Evolutionary conservation across 2,329 filamentous ascomycete species (phyloP).

Genomic region (Colletotrichum lupini): DNA sequence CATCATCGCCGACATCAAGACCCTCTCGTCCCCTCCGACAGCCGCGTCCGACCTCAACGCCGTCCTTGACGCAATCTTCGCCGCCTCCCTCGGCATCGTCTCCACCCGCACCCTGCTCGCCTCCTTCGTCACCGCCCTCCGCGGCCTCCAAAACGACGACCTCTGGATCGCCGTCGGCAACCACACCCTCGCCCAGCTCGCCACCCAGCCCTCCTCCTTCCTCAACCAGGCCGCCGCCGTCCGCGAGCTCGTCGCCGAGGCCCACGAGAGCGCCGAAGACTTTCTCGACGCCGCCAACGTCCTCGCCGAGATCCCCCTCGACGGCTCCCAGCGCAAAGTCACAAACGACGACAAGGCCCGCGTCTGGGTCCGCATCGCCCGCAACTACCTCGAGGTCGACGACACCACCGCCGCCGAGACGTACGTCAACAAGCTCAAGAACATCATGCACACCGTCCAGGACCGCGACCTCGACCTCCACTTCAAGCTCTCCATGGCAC

Average conservation of each 20-base stretch:
- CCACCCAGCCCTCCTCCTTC: constrained; percentile 71
- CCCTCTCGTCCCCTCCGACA: constrained; percentile 51
- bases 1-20: constrained; percentile 56
- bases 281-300: constrained; percentile 81
- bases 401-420: constrained; percentile 86
- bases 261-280: constrained; percentile 85
- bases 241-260: constrained; percentile 83
- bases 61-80: constrained; percentile 75
- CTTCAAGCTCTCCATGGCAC: constrained; percentile 91
- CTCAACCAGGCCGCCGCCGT: constrained; percentile 86
- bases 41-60: constrained; percentile 70
- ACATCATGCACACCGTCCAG: constrained; percentile 82
- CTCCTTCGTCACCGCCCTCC: constrained; percentile 73
- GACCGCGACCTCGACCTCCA: constrained; percentile 82
- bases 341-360: constrained; percentile 83
- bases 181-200: constrained; percentile 75
- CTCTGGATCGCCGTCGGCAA: constrained; percentile 81
- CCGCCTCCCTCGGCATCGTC: constrained; percentile 79
- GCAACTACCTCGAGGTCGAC: constrained; percentile 93
- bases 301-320: constrained; percentile 86
- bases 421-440: constrained; percentile 95
- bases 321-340: constrained; percentile 87
- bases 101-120: constrained; percentile 77
- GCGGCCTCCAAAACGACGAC: constrained; percentile 68
- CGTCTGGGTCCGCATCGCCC: constrained; percentile 93